Evolutionary conservation across 441 rosid genomes (phyloP).

Genomic region (Heliophila coronopifolia): DNA sequence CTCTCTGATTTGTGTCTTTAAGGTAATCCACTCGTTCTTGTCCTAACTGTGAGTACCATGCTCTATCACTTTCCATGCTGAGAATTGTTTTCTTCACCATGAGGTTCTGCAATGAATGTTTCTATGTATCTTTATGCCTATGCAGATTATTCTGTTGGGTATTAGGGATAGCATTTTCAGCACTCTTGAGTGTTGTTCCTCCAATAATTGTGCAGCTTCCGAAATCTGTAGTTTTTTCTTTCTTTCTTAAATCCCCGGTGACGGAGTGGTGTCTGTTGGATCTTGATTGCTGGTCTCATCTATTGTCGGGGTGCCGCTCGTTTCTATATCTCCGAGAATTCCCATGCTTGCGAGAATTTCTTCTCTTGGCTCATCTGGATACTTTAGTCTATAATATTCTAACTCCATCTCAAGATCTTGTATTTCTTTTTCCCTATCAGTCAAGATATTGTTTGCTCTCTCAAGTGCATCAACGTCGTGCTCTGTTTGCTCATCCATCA

Average conservation of each 20-base stretch:
- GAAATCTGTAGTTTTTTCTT: slow-evolving; percentile 31
- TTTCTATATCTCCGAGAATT: slow-evolving; percentile 14
- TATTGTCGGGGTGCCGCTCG: slow-evolving; percentile 4
- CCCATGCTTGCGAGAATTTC: slow-evolving; percentile 28
- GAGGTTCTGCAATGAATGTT: slow-evolving; percentile 24
- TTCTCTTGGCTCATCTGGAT: slow-evolving; percentile 32
- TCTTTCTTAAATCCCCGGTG: slow-evolving; percentile 33
- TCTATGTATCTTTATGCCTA: slow-evolving; percentile 15
- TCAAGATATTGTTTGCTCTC: slow-evolving; percentile 47
- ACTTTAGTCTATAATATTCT: slow-evolving; percentile 38
- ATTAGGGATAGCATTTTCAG: slow-evolving; percentile 20
- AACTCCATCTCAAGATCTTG: slow-evolving; percentile 59
- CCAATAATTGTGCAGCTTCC: slow-evolving; percentile 32
- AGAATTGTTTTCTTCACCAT: slow-evolving; percentile 24
- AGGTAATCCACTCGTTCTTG: slow-evolving; percentile 24
- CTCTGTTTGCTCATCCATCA: slow-evolving; percentile 70
- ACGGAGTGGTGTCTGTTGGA: slow-evolving; percentile 22
- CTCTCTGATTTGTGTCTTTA: slow-evolving; percentile 42
- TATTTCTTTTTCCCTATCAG: slow-evolving; percentile 51
- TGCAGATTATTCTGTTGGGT: slow-evolving; percentile 29
- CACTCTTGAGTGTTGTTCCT: slow-evolving; percentile 22
- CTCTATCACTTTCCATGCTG: slow-evolving; percentile 17
- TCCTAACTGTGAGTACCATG: slow-evolving; percentile 2
- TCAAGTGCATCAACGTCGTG: slow-evolving; percentile 48
- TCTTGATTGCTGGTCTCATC: slow-evolving; percentile 9